Percentiles rank a stretch among this genome's conserved stretches.
These are phyloP conservation scores for Colletotrichum shisoi DNA, from an alignment of 2,329 filamentous ascomycete genomes.

Conservation along the genomic window DNA sequence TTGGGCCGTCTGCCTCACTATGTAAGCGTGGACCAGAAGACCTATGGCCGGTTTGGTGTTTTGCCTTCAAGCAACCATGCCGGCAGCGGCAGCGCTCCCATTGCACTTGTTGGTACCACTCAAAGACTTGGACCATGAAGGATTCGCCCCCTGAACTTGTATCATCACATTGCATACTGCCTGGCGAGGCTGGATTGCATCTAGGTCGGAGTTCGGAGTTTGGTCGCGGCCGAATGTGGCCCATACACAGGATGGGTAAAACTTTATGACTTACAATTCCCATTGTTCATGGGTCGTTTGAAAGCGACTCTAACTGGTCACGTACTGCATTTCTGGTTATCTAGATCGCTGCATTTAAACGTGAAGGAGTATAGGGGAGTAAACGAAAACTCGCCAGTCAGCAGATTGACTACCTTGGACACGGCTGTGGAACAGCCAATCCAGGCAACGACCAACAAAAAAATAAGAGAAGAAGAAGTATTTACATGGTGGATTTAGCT, in stretches of 20 bases:
- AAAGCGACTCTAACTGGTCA: too few relatives aligned
- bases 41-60: constrained; percentile 89
- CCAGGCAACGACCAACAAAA: not conserved
- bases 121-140: constrained; percentile 74
- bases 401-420: not conserved
- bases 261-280: not conserved
- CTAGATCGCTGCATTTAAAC: not conserved
- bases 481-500: not conserved
- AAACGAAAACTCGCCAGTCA: not conserved
- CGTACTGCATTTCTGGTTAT: not conserved
- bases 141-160: not conserved
- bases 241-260: not conserved
- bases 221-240: not conserved
- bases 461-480: not conserved
- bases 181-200: constrained; percentile 4
- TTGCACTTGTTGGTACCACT: constrained; percentile 69
- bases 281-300: not conserved
- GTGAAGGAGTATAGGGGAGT: not conserved
- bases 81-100: constrained; percentile 54
- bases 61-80: constrained; percentile 67
- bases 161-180: constrained; percentile 4
- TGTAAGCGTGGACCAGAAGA: constrained; percentile 94
- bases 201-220: constrained; percentile 33
- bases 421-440: not conserved
- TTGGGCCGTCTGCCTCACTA: constrained; percentile 87